A percentile compares a stretch with the other conserved stretches of the same genome.
These are phyloP conservation scores for Nigrograna mackinnonii DNA, from an alignment of 2,329 filamentous ascomycete species.

Conservation along the genomic window DNA sequence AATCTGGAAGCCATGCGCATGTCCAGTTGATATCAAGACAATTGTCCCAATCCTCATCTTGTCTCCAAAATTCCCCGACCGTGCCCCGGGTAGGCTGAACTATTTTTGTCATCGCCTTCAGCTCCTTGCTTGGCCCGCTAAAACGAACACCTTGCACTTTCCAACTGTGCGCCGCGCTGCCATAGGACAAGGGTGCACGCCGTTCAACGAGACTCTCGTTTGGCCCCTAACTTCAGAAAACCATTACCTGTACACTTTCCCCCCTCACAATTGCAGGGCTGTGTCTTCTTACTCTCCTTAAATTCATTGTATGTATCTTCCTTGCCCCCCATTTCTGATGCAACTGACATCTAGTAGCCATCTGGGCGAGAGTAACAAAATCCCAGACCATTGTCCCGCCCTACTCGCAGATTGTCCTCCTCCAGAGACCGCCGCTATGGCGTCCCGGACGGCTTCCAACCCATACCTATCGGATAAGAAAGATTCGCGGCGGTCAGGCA, in stretches of 20 bases:
- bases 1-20: no score
- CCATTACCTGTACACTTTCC: slow-evolving; percentile 16
- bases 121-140: slow-evolving; percentile 19
- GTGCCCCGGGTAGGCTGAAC: slow-evolving; percentile 13
- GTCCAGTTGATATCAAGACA: no score
- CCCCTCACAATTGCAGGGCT: slow-evolving; percentile 22
- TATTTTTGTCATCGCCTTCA: slow-evolving; percentile 12
- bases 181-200: slow-evolving; percentile 25
- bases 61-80: no score
- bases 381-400: neutral
- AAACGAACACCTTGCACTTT: slow-evolving; percentile 34
- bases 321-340: neutral
- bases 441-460: slow-evolving; percentile 32
- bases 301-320: slow-evolving; percentile 15
- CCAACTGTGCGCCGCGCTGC: slow-evolving; percentile 6
- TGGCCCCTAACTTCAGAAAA: slow-evolving; percentile 15
- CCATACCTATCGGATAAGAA: slow-evolving; percentile 36
- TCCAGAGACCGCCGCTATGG: slow-evolving; percentile 35
- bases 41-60: no score
- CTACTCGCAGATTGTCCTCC: slow-evolving; percentile 8
- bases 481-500: slow-evolving; percentile 31
- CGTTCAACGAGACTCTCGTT: slow-evolving; percentile 10
- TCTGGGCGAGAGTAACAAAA: neutral
- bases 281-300: slow-evolving; percentile 41
- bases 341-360: slow-evolving; percentile 9